These are phyloP conservation scores for Gracilaria caudata DNA, from an alignment of 23 red algal genomes.

Conservation along the genomic window DNA sequence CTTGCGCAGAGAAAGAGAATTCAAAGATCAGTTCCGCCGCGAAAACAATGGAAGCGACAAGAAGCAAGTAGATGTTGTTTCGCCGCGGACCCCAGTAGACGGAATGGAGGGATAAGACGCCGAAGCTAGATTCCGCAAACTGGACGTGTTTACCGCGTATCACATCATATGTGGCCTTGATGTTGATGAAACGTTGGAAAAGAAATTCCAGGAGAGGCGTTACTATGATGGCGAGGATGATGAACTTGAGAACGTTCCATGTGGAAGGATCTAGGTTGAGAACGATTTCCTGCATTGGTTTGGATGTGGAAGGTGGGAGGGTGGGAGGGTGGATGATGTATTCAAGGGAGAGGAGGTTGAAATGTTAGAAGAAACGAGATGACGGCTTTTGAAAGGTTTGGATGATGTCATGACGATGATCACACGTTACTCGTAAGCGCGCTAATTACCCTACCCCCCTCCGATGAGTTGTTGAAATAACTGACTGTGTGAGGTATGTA, in stretches of 20 bases:
- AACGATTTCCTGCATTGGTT: slow-evolving; percentile 27
- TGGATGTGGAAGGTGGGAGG: too few relatives aligned
- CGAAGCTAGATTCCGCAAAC: neutral
- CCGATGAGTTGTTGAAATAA: too few relatives aligned
- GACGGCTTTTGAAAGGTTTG: too few relatives aligned
- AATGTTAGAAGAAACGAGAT: slow-evolving; percentile 8
- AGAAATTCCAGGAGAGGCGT: slow-evolving; percentile 14
- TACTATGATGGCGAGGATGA: slow-evolving; percentile 27
- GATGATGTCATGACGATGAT: too few relatives aligned
- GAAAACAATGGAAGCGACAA: neutral
- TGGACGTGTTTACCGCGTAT: neutral
- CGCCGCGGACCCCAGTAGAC: neutral
- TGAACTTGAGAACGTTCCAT: slow-evolving; percentile 26
- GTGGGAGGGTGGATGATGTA: slow-evolving; percentile 3
- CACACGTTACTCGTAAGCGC: too few relatives aligned
- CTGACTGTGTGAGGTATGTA: too few relatives aligned
- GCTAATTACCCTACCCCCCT: too few relatives aligned
- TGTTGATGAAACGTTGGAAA: slow-evolving; percentile 5
- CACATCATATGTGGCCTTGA: slow-evolving; percentile 16
- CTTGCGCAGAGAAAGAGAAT: slow-evolving; percentile 3
- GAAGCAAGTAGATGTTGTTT: neutral
- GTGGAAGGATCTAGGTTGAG: slow-evolving; percentile 12
- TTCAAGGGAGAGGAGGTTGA: slow-evolving; percentile 5
- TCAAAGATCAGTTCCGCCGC: slow-evolving; percentile 12
- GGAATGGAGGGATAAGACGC: neutral